Conservation (phyloP, 441 rosid species). For the Pelargonium fulgidum region DNA sequence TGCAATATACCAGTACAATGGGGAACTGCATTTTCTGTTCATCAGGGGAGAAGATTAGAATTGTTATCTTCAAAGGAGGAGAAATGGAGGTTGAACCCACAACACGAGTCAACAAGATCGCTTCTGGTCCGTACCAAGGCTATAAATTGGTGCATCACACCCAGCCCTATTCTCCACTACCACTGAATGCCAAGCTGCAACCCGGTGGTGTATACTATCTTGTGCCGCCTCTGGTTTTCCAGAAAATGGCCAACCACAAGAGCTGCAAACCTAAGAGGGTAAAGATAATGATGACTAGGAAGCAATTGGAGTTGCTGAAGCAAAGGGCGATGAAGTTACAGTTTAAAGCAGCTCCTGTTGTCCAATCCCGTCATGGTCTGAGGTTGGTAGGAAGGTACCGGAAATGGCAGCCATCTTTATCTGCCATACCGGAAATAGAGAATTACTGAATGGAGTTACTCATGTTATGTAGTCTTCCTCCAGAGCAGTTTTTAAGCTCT, state of each 20-base stretch:
- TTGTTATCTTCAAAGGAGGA: background rate
- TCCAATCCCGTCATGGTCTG: background rate
- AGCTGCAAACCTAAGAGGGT: background rate
- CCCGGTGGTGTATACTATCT: background rate
- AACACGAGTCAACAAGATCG: background rate
- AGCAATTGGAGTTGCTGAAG: conserved; percentile 5
- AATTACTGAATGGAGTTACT: background rate
- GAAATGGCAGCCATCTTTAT: background rate
- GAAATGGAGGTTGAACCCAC: conserved; percentile 2
- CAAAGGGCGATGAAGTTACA: background rate
- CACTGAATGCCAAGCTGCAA: background rate
- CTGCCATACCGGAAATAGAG: background rate
- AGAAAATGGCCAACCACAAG: conserved; percentile 2
- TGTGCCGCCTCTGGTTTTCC: conserved; percentile 3
- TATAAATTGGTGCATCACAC: conserved; percentile 4
- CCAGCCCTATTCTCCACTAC: background rate
- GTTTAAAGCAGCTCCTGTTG: background rate
- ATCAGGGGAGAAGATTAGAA: background rate
- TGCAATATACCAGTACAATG: background rate
- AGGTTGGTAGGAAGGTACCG: background rate
- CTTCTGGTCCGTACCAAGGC: background rate
- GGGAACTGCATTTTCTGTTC: conserved; percentile 5
- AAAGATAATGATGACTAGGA: background rate
- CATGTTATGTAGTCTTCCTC: background rate
- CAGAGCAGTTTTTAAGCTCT: background rate